Conservation (phyloP, 148 eudicot genomes). For the Diospyros lotus region DNA sequence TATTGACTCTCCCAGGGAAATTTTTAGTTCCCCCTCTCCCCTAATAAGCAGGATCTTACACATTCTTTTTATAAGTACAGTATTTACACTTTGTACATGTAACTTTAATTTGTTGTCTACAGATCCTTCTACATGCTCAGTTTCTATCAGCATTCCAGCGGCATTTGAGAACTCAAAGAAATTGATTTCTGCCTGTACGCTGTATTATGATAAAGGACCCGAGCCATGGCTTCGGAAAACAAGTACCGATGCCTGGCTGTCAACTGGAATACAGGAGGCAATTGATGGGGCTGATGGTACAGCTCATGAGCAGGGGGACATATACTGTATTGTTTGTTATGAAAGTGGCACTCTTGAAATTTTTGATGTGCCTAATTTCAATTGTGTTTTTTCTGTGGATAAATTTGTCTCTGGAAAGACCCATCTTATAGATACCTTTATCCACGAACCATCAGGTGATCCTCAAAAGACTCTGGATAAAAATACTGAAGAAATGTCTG, state of each 20-base stretch:
- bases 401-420: constrained; percentile 77
- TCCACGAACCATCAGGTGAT: constrained; percentile 40
- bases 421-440: constrained; percentile 55
- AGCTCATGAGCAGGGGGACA: constrained; percentile 73
- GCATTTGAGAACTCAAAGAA: constrained; percentile 65
- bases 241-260: constrained; percentile 98
- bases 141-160: constrained; percentile 58
- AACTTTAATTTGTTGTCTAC: constrained; percentile 15
- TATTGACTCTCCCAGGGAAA: too few species aligned
- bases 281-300: constrained; percentile 87
- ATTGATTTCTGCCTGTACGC: constrained; percentile 71
- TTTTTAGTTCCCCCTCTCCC: too few species aligned
- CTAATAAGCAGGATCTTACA: too few species aligned
- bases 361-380: constrained; percentile 86
- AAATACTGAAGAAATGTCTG: constrained; percentile 33
- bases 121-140: constrained; percentile 83
- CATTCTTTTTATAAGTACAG: too few species aligned
- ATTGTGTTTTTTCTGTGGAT: constrained; percentile 66
- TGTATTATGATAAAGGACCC: constrained; percentile 88
- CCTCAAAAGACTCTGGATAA: constrained; percentile 27
- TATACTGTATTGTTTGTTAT: constrained; percentile 73
- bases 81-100: background rate
- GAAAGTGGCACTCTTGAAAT: constrained; percentile 86
- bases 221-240: constrained; percentile 95
- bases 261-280: constrained; percentile 79